phyloP scores from a whole-genome alignment of 1,284 basidiomycete genomes.

The Boletellus sp. region DNA sequence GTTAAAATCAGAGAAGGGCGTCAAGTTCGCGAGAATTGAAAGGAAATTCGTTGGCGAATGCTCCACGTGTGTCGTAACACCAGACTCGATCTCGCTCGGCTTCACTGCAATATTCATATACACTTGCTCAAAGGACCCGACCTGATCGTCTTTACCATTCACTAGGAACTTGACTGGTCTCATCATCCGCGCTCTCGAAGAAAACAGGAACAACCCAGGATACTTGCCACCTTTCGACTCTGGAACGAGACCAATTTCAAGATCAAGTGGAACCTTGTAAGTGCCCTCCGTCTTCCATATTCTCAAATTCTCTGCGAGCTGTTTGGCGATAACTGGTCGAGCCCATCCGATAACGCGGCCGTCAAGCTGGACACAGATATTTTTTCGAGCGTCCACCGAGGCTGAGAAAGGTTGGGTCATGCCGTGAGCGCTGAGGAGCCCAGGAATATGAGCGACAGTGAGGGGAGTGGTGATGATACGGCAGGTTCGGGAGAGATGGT shows the following conservation, averaged over 20 bases:
- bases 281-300: constrained; percentile 94
- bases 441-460: constrained; percentile 75
- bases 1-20: constrained; percentile 95
- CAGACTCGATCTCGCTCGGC: constrained; percentile 82
- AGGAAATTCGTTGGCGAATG: constrained; percentile 94
- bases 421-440: constrained; percentile 82
- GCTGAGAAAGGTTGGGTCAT: constrained; percentile 90
- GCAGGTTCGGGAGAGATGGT: constrained; percentile 94
- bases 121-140: constrained; percentile 98
- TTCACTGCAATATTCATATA: constrained; percentile 98
- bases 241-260: constrained; percentile 94
- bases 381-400: constrained; percentile 76
- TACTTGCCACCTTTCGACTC: constrained; percentile 93
- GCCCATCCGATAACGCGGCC: constrained; percentile 97
- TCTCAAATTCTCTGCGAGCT: constrained; percentile 82
- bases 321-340: constrained; percentile 67
- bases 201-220: constrained; percentile 94
- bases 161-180: constrained; percentile 90
- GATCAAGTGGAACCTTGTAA: constrained; percentile 83
- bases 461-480: constrained; percentile 84
- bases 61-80: constrained; percentile 88
- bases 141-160: constrained; percentile 85
- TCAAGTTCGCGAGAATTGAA: constrained; percentile 80
- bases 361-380: constrained; percentile 90
- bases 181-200: constrained; percentile 93